Conservation (phyloP, 768 basidiomycete genomes). For the Russula abietina region DNA sequence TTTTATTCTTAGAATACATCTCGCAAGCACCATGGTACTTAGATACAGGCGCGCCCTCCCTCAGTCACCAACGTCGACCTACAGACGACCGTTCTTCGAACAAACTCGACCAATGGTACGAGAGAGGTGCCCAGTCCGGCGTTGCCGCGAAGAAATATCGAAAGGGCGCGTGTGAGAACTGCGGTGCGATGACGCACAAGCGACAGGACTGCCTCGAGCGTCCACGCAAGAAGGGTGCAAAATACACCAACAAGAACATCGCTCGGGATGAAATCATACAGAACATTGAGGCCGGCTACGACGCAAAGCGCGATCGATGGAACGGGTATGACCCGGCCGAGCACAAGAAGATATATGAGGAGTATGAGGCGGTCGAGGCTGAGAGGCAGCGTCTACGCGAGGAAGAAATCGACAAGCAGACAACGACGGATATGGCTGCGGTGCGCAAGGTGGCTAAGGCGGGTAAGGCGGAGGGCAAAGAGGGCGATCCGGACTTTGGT, state of each 20-base stretch:
- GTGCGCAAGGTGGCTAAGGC: slow-evolving; percentile 95
- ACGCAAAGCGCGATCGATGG: slow-evolving; percentile 95
- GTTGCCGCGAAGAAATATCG: slow-evolving; percentile 95
- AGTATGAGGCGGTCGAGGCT: slow-evolving; percentile 88
- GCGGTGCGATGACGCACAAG: slow-evolving; percentile 94
- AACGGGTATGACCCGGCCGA: slow-evolving; percentile 93
- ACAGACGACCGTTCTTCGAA: slow-evolving; percentile 46
- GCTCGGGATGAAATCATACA: slow-evolving; percentile 88
- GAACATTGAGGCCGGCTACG: slow-evolving; percentile 71
- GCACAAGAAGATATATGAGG: slow-evolving; percentile 83
- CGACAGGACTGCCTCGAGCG: slow-evolving; percentile 90
- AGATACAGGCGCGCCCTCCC: slow-evolving; percentile 87
- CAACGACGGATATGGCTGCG: slow-evolving; percentile 83
- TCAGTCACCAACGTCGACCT: slow-evolving; percentile 88
- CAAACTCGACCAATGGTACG: slow-evolving; percentile 89
- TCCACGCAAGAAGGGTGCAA: slow-evolving; percentile 93
- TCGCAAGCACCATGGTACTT: slow-evolving; percentile 99
- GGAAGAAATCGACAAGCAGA: slow-evolving; percentile 97
- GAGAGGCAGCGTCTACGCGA: slow-evolving; percentile 87
- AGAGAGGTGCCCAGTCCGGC: slow-evolving; percentile 75
- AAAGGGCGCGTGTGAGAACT: slow-evolving; percentile 98
- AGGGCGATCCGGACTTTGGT: slow-evolving; percentile 86
- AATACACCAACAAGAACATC: slow-evolving; percentile 84
- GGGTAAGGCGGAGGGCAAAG: slow-evolving; percentile 64
- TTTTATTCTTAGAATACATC: slow-evolving; percentile 72